These are phyloP conservation scores for Boletus sp. DNA, from an alignment of 1,284 basidiomycete species.

Conservation along the genomic window DNA sequence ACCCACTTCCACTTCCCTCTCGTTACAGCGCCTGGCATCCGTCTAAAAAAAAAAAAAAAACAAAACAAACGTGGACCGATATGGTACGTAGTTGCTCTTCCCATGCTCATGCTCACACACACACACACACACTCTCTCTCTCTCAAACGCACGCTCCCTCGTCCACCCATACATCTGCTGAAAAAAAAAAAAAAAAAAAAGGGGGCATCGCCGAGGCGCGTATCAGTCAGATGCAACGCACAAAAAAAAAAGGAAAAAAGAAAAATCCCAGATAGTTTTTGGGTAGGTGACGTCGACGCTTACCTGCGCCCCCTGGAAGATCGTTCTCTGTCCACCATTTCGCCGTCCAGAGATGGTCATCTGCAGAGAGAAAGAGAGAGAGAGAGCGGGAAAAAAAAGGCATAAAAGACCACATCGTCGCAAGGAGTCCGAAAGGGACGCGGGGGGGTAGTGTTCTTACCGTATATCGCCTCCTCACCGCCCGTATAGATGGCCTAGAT, in stretches of 20 bases:
- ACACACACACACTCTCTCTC: too few relatives aligned
- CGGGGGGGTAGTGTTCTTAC: too few relatives aligned
- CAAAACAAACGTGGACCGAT: too few relatives aligned
- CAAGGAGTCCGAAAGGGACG: too few relatives aligned
- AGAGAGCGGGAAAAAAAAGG: not conserved
- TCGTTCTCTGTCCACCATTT: conserved; percentile 54
- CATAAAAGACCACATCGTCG: too few relatives aligned
- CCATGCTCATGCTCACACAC: too few relatives aligned
- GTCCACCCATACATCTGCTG: conserved; percentile 39
- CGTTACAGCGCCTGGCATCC: too few relatives aligned
- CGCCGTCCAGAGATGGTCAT: conserved; percentile 51
- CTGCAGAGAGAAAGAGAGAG: conserved; percentile 1
- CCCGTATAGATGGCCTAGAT: conserved; percentile 43
- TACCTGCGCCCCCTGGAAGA: conserved; percentile 40
- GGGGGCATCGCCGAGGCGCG: conserved; percentile 14
- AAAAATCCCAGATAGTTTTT: too few relatives aligned
- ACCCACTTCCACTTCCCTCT: too few relatives aligned
- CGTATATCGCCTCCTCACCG: conserved; percentile 47
- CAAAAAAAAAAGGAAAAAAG: too few relatives aligned
- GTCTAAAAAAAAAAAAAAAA: too few relatives aligned
- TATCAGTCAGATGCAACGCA: not conserved
- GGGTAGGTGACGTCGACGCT: not conserved
- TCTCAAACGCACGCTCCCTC: conserved; percentile 36
- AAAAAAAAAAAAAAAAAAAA: not conserved
- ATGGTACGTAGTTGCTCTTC: too few relatives aligned